phyloP scores from a whole-genome alignment of 257 asterid genomes.

The Rehmannia glutinosa region DNA sequence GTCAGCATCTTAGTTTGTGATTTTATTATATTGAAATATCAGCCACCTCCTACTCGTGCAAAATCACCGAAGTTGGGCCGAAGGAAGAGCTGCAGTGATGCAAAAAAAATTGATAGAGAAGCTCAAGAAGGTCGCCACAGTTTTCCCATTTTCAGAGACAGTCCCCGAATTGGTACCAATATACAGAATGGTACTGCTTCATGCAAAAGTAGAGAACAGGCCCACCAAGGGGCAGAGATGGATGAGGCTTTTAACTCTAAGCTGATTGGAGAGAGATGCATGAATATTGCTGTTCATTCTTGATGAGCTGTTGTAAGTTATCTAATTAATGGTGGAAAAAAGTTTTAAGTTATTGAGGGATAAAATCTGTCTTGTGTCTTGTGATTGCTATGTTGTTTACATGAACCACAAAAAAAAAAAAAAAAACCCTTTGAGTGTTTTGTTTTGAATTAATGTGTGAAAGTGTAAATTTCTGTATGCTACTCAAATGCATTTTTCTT shows the following conservation, averaged over 20 bases:
- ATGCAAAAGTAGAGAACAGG: conserved; percentile 28
- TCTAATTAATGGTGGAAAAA: conserved; percentile 7
- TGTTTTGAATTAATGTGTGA: conserved; percentile 36
- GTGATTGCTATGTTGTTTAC: conserved; percentile 28
- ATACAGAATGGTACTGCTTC: conserved; percentile 25
- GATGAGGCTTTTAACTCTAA: conserved; percentile 28
- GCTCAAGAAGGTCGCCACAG: conserved; percentile 34
- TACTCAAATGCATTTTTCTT: conserved; percentile 18
- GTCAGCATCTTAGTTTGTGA: neutral
- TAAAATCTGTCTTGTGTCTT: conserved; percentile 19
- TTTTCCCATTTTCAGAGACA: conserved; percentile 39
- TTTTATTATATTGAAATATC: conserved; percentile 5
- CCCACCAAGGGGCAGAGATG: conserved; percentile 21
- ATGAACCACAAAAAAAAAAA: too few relatives aligned
- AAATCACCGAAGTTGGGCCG: conserved; percentile 87
- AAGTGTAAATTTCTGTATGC: conserved; percentile 57
- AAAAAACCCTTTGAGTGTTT: conserved; percentile 23
- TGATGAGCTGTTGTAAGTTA: conserved; percentile 49
- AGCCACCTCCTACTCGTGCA: conserved; percentile 89
- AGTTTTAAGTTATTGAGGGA: conserved; percentile 34
- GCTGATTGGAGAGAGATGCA: conserved; percentile 35
- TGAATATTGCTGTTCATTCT: conserved; percentile 51
- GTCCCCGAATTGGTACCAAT: conserved; percentile 11
- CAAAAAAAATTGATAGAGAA: conserved; percentile 34
- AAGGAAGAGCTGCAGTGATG: conserved; percentile 60